phyloP scores from a whole-genome alignment of 768 basidiomycete species.

The Kondoa subrosea region DNA sequence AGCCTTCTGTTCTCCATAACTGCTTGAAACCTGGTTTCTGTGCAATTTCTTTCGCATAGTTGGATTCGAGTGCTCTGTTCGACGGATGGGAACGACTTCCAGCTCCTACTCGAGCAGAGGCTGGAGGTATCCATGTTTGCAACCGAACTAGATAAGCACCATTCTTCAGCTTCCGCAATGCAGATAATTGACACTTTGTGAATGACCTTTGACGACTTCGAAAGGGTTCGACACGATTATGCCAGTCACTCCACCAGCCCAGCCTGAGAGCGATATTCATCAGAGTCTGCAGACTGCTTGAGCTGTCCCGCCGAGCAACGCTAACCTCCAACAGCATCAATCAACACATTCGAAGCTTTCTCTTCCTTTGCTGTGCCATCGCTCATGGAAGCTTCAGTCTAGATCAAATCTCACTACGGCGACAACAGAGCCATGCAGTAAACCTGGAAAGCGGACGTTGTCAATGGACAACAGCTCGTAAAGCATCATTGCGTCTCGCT shows the following conservation, averaged over 20 bases:
- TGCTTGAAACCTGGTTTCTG: background rate
- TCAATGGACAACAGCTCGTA: too few species aligned
- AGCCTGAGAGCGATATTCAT: background rate
- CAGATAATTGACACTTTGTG: background rate
- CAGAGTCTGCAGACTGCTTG: too few species aligned
- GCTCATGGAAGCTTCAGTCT: too few species aligned
- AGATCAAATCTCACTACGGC: too few species aligned
- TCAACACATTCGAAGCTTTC: too few species aligned
- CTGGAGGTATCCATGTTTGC: background rate
- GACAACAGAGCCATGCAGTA: too few species aligned
- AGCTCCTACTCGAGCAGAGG: background rate
- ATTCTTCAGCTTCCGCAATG: background rate
- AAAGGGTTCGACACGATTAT: background rate
- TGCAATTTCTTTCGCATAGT: background rate
- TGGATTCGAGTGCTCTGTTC: background rate
- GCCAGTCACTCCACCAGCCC: background rate
- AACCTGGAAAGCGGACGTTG: too few species aligned
- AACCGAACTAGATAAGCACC: background rate
- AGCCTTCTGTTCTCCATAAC: background rate
- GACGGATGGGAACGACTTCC: background rate
- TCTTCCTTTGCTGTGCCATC: too few species aligned
- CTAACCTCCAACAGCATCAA: too few species aligned
- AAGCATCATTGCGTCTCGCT: too few species aligned
- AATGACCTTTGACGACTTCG: background rate
- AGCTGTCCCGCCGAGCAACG: too few species aligned